Evolutionary conservation across 371 early-diverging fungal genomes (phyloP).

Genomic region (Massospora cicadina): DNA sequence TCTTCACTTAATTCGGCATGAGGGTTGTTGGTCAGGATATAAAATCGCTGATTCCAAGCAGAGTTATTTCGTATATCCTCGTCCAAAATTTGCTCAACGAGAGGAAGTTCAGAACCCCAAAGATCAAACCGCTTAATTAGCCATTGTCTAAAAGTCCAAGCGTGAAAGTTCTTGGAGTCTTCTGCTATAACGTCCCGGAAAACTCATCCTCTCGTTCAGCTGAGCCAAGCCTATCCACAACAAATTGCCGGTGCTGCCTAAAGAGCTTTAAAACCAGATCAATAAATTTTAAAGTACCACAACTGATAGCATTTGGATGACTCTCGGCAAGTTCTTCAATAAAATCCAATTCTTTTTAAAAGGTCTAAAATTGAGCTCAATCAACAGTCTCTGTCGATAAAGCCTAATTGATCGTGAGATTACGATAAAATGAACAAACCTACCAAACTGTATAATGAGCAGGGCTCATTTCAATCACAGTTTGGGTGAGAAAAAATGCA

Average conservation of each 20-base stretch:
- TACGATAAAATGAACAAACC: neutral
- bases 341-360: constrained; percentile 55
- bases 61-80: constrained; percentile 89
- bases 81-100: constrained; percentile 44
- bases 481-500: constrained; percentile 57
- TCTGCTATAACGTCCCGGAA: constrained; percentile 43
- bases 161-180: constrained; percentile 96
- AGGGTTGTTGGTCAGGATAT: constrained; percentile 34
- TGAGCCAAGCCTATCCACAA: constrained; percentile 43
- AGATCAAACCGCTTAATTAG: constrained; percentile 50
- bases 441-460: constrained; percentile 93
- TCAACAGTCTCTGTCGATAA: constrained; percentile 61
- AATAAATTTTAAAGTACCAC: constrained; percentile 50
- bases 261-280: neutral
- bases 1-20: constrained; percentile 18
- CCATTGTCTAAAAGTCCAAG: constrained; percentile 94
- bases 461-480: constrained; percentile 67
- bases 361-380: constrained; percentile 34
- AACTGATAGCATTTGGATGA: constrained; percentile 84
- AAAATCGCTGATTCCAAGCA: constrained; percentile 93
- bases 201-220: constrained; percentile 41
- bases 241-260: constrained; percentile 77
- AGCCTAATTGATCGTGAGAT: constrained; percentile 33
- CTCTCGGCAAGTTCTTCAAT: constrained; percentile 43
- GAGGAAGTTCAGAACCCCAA: constrained; percentile 60